phyloP scores from a whole-genome alignment of 306 rosid genomes.

The Cicer chorassanicum region DNA sequence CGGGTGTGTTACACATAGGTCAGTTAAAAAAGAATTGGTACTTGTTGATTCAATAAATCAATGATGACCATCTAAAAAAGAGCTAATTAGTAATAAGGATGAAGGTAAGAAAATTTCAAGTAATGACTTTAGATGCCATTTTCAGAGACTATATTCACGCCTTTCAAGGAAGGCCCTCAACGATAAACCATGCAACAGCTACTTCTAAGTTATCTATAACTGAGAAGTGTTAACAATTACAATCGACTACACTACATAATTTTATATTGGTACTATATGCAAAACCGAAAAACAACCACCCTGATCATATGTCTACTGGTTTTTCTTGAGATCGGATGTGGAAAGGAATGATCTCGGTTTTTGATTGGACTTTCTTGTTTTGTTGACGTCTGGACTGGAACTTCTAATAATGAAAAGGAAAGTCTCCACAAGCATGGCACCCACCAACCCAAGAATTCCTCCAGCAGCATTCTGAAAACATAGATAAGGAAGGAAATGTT shows the following conservation, averaged over 20 bases:
- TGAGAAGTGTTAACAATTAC: conserved; percentile 31
- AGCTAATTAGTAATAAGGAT: too few species aligned
- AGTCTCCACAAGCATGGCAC: conserved; percentile 90
- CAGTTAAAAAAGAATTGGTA: conserved; percentile 2
- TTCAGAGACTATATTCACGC: conserved; percentile 17
- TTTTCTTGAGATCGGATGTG: conserved; percentile 65
- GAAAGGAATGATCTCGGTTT: conserved; percentile 54
- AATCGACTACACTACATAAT: conserved; percentile 18
- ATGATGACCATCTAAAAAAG: too few species aligned
- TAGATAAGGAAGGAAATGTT: background rate
- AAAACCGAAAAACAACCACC: conserved; percentile 40
- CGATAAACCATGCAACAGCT: conserved; percentile 14
- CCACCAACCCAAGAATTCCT: conserved; percentile 83
- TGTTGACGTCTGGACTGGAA: conserved; percentile 44
- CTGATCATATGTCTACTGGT: conserved; percentile 55
- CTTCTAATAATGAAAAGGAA: conserved; percentile 80
- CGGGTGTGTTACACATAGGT: background rate
- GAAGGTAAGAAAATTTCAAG: too few species aligned
- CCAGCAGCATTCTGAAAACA: conserved; percentile 83
- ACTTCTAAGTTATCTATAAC: conserved; percentile 32
- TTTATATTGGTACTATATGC: conserved; percentile 25
- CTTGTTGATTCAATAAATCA: background rate
- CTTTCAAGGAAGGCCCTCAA: background rate
- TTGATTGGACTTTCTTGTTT: conserved; percentile 54
- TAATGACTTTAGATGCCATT: background rate